Evolutionary conservation across 2,329 filamentous ascomycete genomes (phyloP).

Genomic region (Phyllosticta citribraziliensis): DNA sequence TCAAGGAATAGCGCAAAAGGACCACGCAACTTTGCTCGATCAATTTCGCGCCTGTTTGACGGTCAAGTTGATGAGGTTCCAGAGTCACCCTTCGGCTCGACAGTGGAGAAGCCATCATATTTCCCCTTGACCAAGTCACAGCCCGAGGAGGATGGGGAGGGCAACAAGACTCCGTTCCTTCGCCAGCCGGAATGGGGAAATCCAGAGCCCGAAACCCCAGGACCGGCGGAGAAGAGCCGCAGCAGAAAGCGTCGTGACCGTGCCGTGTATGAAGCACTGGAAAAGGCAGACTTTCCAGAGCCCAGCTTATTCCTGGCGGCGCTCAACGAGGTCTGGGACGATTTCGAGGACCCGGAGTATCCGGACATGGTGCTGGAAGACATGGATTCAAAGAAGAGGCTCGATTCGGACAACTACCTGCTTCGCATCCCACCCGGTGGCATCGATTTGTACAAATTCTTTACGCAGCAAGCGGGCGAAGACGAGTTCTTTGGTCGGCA

Average conservation of each 20-base stretch:
- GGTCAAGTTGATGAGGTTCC: constrained; percentile 1
- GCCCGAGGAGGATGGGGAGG: background rate
- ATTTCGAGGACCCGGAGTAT: constrained; percentile 1
- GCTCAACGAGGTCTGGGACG: constrained; percentile 6
- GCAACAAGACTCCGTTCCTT: background rate
- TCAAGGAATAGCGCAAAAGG: background rate
- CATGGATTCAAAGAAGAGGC: background rate
- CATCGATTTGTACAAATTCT: constrained; percentile 1
- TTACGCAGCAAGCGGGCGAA: background rate
- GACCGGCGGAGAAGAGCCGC: background rate
- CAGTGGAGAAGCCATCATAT: background rate
- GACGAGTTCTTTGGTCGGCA: background rate
- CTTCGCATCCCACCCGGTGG: constrained; percentile 2
- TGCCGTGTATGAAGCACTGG: constrained; percentile 4
- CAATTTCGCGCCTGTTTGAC: constrained; percentile 2
- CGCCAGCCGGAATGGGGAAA: constrained; percentile 1
- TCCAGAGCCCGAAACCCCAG: background rate
- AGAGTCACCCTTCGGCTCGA: constrained; percentile 5
- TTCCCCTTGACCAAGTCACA: background rate
- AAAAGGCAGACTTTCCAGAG: background rate
- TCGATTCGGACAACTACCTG: constrained; percentile 3
- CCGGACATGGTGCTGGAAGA: constrained; percentile 9
- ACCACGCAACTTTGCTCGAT: background rate
- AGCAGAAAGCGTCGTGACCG: constrained; percentile 2
- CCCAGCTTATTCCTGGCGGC: background rate